Evolutionary conservation across 495 filamentous ascomycete species (phyloP).

Genomic region (Penicillium riverlandense): DNA sequence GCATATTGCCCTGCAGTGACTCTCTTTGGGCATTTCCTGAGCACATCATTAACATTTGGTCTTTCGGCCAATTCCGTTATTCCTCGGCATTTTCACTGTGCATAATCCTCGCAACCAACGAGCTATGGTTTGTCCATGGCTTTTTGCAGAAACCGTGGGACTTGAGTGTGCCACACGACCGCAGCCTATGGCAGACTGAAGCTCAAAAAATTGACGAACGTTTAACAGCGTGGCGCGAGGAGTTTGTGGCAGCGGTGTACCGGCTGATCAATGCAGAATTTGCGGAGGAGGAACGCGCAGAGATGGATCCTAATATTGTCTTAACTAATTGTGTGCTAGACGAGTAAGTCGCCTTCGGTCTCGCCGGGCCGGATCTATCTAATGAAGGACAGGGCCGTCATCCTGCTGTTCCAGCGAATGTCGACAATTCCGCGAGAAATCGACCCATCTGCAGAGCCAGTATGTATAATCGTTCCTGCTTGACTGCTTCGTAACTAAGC

Average conservation of each 20-base stretch:
- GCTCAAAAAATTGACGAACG: conserved; percentile 19
- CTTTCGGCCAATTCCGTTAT: not conserved
- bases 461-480: not conserved
- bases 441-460: not conserved
- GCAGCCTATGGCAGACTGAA: conserved; percentile 21
- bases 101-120: conserved; percentile 12
- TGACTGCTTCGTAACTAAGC: conserved; percentile 8
- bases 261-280: conserved; percentile 1
- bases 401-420: conserved; percentile 17
- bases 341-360: conserved; percentile 1
- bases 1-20: not conserved
- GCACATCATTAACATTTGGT: not conserved
- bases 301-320: conserved; percentile 9
- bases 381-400: conserved; percentile 11
- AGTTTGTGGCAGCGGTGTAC: conserved; percentile 1
- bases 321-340: conserved; percentile 11
- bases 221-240: conserved; percentile 18
- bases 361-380: not conserved
- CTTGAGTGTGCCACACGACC: conserved; percentile 10
- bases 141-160: conserved; percentile 23
- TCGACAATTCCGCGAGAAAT: not conserved
- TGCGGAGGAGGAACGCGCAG: not conserved
- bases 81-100: conserved; percentile 1
- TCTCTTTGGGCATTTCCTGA: not conserved
- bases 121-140: conserved; percentile 19